Percentiles rank a stretch among this genome's conserved stretches.
Evolutionary conservation across 2,329 filamentous ascomycete genomes (phyloP).

Genomic region (Ophiostoma pallidulum): DNA sequence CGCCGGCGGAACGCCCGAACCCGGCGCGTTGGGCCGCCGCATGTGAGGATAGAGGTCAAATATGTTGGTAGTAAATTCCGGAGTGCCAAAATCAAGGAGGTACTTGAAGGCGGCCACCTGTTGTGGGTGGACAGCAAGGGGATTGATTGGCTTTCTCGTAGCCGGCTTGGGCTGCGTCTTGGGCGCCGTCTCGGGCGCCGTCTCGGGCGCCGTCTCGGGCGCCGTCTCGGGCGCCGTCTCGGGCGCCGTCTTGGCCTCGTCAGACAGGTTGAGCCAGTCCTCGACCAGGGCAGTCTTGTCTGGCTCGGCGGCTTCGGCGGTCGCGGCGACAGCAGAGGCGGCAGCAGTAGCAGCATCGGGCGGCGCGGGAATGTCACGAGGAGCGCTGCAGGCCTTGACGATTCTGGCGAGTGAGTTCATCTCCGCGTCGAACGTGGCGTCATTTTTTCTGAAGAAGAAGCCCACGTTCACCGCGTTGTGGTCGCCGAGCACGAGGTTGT

Average conservation of each 20-base stretch:
- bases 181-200: too few species aligned
- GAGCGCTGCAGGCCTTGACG: not conserved
- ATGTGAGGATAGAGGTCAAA: constrained; percentile 20
- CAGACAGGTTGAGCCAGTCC: not conserved
- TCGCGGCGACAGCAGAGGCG: too few species aligned
- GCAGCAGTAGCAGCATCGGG: not conserved
- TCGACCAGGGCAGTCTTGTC: not conserved
- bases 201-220: too few species aligned
- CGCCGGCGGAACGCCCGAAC: constrained; percentile 8
- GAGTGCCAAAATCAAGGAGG: constrained; percentile 17
- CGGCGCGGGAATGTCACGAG: not conserved
- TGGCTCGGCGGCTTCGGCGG: not conserved
- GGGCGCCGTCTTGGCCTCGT: too few species aligned
- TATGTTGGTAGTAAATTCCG: constrained; percentile 14
- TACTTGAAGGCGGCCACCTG: constrained; percentile 19
- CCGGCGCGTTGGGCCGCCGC: constrained; percentile 10
- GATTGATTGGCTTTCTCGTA: not conserved
- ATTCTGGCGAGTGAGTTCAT: constrained; percentile 14
- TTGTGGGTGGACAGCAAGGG: constrained; percentile 9
- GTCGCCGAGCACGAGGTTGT: not conserved
- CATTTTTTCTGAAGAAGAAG: constrained; percentile 13
- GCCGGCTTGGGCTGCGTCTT: not conserved
- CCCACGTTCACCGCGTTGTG: constrained; percentile 11
- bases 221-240: too few species aligned
- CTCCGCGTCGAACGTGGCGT: constrained; percentile 17